Conservation (phyloP, 352 stramenopile species). For the Proteromonas lacertae region DNA sequence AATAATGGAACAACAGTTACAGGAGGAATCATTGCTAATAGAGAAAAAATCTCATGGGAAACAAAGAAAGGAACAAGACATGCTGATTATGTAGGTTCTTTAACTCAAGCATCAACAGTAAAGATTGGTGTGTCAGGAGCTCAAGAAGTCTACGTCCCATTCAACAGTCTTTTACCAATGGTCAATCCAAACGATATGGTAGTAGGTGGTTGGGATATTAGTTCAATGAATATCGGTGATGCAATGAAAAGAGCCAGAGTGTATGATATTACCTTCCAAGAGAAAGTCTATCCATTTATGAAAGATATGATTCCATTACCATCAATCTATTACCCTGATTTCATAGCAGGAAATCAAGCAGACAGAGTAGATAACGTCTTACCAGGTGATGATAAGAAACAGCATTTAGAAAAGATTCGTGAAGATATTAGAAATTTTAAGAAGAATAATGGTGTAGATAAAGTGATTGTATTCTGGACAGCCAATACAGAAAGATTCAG, state of each 20-base stretch:
- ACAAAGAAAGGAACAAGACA: slow-evolving; percentile 73
- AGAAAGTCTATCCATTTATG: slow-evolving; percentile 74
- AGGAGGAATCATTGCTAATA: slow-evolving; percentile 80
- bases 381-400: slow-evolving; percentile 67
- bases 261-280: slow-evolving; percentile 79
- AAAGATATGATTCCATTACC: slow-evolving; percentile 74
- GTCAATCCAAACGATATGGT: slow-evolving; percentile 87
- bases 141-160: slow-evolving; percentile 77
- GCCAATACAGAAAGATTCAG: slow-evolving; percentile 96
- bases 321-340: slow-evolving; percentile 92
- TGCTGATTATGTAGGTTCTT: slow-evolving; percentile 85
- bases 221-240: slow-evolving; percentile 62
- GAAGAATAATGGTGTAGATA: slow-evolving; percentile 54
- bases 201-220: slow-evolving; percentile 95
- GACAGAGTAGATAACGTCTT: slow-evolving; percentile 80
- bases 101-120: slow-evolving; percentile 81
- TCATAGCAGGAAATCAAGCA: slow-evolving; percentile 93
- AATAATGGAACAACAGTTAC: slow-evolving; percentile 85
- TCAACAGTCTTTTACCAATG: slow-evolving; percentile 84
- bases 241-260: slow-evolving; percentile 78
- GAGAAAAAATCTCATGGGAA: slow-evolving; percentile 68
- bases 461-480: slow-evolving; percentile 95
- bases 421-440: slow-evolving; percentile 76
- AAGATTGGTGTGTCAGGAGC: slow-evolving; percentile 52
- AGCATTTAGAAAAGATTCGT: slow-evolving; percentile 64